A percentile compares a stretch with the other conserved stretches of the same genome.
These are phyloP conservation scores for Batkoa obscura DNA, from an alignment of 371 early-diverging fungal species.

Conservation along the genomic window DNA sequence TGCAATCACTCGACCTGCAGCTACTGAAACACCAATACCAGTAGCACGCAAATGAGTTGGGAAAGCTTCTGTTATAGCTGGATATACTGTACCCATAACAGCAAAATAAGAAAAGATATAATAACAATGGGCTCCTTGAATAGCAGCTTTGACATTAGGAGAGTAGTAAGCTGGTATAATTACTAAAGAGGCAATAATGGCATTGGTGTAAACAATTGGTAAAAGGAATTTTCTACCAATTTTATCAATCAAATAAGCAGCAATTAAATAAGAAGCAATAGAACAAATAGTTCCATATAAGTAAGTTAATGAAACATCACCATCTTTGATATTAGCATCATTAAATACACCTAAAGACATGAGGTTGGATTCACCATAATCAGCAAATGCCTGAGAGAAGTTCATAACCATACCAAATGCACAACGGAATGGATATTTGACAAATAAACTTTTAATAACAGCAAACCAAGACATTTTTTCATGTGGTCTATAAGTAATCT, in stretches of 20 bases:
- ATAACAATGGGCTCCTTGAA: conserved; percentile 6
- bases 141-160: not conserved
- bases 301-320: conserved; percentile 4
- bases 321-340: conserved; percentile 1
- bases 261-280: not conserved
- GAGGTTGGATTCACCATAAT: conserved; percentile 8
- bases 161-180: conserved; percentile 7
- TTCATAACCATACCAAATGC: conserved; percentile 7
- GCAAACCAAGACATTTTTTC: not conserved
- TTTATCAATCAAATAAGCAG: conserved; percentile 4
- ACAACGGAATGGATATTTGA: conserved; percentile 6
- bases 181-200: conserved; percentile 1
- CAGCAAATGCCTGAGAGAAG: conserved; percentile 8
- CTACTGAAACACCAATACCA: conserved; percentile 9
- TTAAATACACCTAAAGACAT: conserved; percentile 5
- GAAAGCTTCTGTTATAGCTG: conserved; percentile 7
- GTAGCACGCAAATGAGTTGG: conserved; percentile 8
- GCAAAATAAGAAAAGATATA: conserved; percentile 5
- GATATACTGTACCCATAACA: conserved; percentile 4
- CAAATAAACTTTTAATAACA: not conserved
- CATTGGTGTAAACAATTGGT: conserved; percentile 3
- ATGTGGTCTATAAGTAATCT: not conserved
- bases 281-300: conserved; percentile 3
- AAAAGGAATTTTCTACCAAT: conserved; percentile 6
- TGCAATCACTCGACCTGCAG: conserved; percentile 7